These are phyloP conservation scores for Neurospora sp. DNA, from an alignment of 495 filamentous ascomycete species.

Conservation along the genomic window DNA sequence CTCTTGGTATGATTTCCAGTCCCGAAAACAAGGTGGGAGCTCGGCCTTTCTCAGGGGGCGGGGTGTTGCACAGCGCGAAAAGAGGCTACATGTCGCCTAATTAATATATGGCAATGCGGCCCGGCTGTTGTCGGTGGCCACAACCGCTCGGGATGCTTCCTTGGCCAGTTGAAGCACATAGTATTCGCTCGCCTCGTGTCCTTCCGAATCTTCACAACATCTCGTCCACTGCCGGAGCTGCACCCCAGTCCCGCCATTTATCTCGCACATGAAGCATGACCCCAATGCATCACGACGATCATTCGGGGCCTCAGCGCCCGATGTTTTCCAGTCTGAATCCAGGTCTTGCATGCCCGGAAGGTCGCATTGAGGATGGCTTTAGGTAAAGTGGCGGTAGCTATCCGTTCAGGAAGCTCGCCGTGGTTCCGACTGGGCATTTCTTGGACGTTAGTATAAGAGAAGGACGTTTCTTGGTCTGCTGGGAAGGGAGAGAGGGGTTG, in stretches of 20 bases:
- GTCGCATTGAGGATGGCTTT: background rate
- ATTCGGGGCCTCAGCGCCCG: constrained; percentile 7
- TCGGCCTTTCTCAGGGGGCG: background rate
- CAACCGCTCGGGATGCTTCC: constrained; percentile 2
- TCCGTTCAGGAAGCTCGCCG: constrained; percentile 6
- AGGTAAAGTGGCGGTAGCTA: background rate
- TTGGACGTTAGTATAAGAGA: constrained; percentile 8
- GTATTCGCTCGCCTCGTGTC: background rate
- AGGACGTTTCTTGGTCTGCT: background rate
- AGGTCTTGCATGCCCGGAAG: background rate
- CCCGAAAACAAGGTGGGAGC: background rate
- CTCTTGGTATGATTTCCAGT: background rate
- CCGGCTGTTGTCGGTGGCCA: constrained; percentile 5
- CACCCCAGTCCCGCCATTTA: constrained; percentile 4
- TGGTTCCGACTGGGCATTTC: constrained; percentile 14
- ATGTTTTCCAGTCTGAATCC: background rate
- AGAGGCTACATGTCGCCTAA: constrained; percentile 1
- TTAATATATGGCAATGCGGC: constrained; percentile 9
- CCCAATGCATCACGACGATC: background rate
- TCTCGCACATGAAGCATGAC: background rate
- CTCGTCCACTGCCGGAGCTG: background rate
- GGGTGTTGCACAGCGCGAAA: background rate
- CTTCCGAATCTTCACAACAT: background rate
- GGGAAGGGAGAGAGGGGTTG: background rate
- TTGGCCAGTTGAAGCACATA: background rate